Evolutionary conservation across 176 grass and related monocot species (phyloP).

Genomic region (Alopecurus myosuroides): DNA sequence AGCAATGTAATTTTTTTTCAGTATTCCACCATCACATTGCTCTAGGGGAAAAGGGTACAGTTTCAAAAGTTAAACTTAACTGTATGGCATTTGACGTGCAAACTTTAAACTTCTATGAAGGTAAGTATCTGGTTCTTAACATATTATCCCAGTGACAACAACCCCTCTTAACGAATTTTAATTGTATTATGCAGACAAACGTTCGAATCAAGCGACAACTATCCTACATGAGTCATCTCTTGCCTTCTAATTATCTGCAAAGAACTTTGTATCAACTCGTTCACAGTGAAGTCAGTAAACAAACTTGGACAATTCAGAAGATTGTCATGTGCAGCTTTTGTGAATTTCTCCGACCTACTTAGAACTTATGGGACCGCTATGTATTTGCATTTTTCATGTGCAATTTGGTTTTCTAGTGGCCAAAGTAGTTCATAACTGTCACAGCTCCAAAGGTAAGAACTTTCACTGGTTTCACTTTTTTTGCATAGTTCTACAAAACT

Average conservation of each 20-base stretch:
- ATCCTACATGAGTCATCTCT: background rate
- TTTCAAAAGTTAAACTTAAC: background rate
- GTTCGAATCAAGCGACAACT: background rate
- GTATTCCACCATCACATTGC: background rate
- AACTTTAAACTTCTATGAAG: constrained; percentile 20
- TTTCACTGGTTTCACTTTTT: background rate
- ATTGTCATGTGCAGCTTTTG: background rate
- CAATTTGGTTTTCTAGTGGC: background rate
- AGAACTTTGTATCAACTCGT: background rate
- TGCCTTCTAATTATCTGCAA: background rate
- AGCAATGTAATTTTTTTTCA: background rate
- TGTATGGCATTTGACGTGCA: background rate
- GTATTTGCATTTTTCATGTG: background rate
- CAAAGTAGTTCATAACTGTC: background rate
- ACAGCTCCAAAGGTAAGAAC: background rate
- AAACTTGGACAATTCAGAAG: constrained; percentile 4
- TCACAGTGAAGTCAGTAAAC: background rate
- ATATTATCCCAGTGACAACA: background rate
- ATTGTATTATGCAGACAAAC: background rate
- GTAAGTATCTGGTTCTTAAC: background rate
- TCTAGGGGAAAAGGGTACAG: background rate
- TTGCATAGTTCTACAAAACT: background rate
- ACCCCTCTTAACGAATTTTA: background rate
- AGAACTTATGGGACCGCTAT: background rate
- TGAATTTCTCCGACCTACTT: background rate